Evolutionary conservation across 306 rosid genomes (phyloP).

Genomic region (Lagenaria siceraria): DNA sequence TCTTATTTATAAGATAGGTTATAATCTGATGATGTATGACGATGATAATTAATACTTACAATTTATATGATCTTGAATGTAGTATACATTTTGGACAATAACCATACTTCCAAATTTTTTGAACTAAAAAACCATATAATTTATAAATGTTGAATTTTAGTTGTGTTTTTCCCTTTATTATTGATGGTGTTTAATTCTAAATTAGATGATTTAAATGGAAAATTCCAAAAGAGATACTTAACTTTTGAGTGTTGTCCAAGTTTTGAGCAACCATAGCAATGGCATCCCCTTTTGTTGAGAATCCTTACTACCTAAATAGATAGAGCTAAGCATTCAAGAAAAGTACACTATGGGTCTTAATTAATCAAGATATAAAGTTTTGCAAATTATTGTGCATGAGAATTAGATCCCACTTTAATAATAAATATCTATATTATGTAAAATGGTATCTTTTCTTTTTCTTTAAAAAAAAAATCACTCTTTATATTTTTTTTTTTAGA

Average conservation of each 20-base stretch:
- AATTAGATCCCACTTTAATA: neutral
- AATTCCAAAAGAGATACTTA: neutral
- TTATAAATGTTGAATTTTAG: too few species aligned
- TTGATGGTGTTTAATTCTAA: neutral
- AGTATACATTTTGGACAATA: too few species aligned
- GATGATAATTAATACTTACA: too few species aligned
- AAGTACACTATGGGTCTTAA: neutral
- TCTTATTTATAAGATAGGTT: too few species aligned
- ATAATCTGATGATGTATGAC: too few species aligned
- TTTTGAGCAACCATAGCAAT: neutral
- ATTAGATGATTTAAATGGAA: neutral
- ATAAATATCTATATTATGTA: neutral
- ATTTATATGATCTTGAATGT: too few species aligned
- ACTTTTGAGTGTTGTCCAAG: slow-evolving; percentile 1
- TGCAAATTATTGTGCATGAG: neutral
- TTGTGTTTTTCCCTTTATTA: neutral
- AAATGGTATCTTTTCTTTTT: neutral
- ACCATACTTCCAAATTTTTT: too few species aligned
- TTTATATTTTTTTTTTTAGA: too few species aligned
- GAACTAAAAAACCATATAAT: too few species aligned
- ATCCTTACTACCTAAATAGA: neutral
- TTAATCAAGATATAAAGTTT: neutral
- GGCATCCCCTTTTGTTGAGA: neutral
- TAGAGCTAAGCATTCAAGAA: neutral
- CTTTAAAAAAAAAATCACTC: too few species aligned